Evolutionary conservation across 2,329 filamentous ascomycete genomes (phyloP).

Genomic region (Pestalotiopsis sp.): DNA sequence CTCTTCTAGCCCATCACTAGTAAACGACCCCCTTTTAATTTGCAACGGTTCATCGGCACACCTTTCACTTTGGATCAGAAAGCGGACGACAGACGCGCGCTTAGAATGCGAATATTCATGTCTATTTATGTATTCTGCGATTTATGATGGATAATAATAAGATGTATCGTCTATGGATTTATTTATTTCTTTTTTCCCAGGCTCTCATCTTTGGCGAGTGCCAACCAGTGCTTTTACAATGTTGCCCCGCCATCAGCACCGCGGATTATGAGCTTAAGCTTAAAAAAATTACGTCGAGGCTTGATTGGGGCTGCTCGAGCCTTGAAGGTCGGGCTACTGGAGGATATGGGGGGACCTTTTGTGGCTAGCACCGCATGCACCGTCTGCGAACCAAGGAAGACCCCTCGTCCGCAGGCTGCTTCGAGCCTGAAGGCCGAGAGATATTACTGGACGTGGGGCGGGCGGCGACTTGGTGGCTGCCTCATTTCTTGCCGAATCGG

Average conservation of each 20-base stretch:
- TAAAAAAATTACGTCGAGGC: neutral
- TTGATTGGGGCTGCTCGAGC: neutral
- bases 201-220: neutral
- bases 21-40: slow-evolving; percentile 1
- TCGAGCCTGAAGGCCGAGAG: neutral
- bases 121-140: neutral
- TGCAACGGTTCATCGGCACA: neutral
- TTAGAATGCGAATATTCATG: neutral
- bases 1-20: slow-evolving; percentile 1
- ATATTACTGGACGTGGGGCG: neutral
- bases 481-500: neutral
- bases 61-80: neutral
- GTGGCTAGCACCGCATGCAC: neutral
- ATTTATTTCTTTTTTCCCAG: neutral
- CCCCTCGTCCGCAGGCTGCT: neutral
- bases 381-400: neutral
- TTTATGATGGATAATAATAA: neutral
- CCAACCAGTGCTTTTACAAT: neutral
- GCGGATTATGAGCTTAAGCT: neutral
- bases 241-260: neutral
- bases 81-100: slow-evolving; percentile 5
- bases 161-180: no score
- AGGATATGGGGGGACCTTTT: neutral
- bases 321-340: neutral
- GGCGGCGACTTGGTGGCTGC: neutral